Evolutionary conservation across 345 rosid genomes (phyloP), one percentile per base, ranked within the genome.

Genomic region (Physaria fendleri): DNA sequence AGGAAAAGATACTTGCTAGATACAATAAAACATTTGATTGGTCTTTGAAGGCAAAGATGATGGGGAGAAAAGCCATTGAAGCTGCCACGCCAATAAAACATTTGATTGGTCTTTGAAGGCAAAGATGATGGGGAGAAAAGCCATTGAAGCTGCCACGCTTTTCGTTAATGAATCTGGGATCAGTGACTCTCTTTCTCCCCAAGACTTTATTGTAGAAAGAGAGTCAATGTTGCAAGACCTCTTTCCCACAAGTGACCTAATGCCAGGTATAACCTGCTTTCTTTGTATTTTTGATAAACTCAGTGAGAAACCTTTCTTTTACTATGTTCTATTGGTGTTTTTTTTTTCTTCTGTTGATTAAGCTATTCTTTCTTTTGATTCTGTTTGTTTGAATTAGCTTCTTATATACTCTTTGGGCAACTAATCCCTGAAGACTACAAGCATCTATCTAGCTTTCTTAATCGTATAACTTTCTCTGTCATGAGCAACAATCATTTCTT

Each of bases 71-170:
- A 72, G 97, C 93, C 1, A 81, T 85, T 5, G n/a, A n/a, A n/a
- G n/a, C n/a, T n/a, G n/a, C n/a, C n/a, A n/a, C n/a, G n/a, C n/a
- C 72, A 84, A 84, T 44, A 92, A 88, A 67, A 78, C 83, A 37
- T 92, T 92, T 75, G 93, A 92, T 48, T 88, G 95, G 95, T 79
- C 84, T 65, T 89, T 92, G 35, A 92, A 92, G 76, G 87, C 93
- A 27, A 92, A 82, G 74, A 84, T 92, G 98, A 88, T 92, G 96
- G 98, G 98, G 13, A 84, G 38, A 81, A 88, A 88, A 72, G 97
- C 93, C 1, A 81, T 85, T 5, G 96, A 92, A 66, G 79, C 96
- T 33, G 95, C 90, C 45, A 72, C 65, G 38, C 76, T 88, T 48
- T 88, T 92, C 54, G 96, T 88, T 51, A 78, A 88, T 33, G 97